phyloP scores from a whole-genome alignment of 805 yeast genomes.

The Zygosaccharomyces rouxii region DNA sequence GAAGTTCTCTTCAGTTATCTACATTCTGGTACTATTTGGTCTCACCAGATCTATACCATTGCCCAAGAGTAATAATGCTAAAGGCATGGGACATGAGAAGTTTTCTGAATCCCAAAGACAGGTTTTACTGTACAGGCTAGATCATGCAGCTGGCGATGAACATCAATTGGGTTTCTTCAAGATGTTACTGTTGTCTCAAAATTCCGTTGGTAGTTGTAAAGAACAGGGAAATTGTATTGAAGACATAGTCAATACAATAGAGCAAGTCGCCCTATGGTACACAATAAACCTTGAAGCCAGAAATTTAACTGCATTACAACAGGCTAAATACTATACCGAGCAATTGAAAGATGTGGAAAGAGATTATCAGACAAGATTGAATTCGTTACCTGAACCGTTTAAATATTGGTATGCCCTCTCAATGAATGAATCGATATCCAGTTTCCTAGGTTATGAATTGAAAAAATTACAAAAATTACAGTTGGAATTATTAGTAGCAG shows the following conservation, averaged over 20 bases:
- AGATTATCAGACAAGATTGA: background rate
- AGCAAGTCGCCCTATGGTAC: constrained; percentile 4
- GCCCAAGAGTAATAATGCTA: background rate
- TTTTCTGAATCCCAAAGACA: background rate
- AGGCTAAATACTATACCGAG: background rate
- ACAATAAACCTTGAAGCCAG: background rate
- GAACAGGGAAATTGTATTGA: background rate
- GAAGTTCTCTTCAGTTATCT: background rate
- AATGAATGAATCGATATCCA: background rate
- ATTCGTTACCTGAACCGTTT: constrained; percentile 1
- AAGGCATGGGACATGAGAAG: background rate
- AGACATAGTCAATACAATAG: constrained; percentile 6
- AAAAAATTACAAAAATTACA: background rate
- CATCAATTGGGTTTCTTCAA: constrained; percentile 6
- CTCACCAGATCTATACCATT: background rate
- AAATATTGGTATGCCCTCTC: constrained; percentile 6
- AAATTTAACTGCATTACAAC: background rate
- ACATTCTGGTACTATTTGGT: background rate
- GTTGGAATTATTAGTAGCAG: background rate
- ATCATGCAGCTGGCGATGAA: constrained; percentile 8
- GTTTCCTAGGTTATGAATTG: constrained; percentile 5
- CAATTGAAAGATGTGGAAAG: background rate
- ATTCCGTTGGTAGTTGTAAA: background rate
- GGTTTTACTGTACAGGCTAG: constrained; percentile 6
- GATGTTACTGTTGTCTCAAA: constrained; percentile 1